These are phyloP conservation scores for Saccharomycopsis hybrid DNA, from an alignment of 1,139 yeast species.

Conservation along the genomic window DNA sequence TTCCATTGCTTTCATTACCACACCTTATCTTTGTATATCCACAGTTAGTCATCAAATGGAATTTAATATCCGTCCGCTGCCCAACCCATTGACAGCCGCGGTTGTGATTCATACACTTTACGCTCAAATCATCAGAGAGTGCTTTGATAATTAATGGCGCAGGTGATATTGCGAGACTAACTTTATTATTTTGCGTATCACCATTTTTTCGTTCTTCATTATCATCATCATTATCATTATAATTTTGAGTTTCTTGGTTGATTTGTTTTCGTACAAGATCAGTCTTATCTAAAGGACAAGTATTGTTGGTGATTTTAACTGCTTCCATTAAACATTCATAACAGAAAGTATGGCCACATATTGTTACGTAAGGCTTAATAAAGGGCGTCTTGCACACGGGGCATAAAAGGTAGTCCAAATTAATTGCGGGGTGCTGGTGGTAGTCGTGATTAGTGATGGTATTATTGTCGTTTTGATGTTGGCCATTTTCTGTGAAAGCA, in stretches of 20 bases:
- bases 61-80: slow-evolving; percentile 7
- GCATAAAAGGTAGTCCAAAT: slow-evolving; percentile 16
- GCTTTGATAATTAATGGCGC: slow-evolving; percentile 15
- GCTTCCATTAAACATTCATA: slow-evolving; percentile 13
- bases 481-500: neutral
- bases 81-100: slow-evolving; percentile 15
- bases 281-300: slow-evolving; percentile 16
- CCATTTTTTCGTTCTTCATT: too few species aligned
- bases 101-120: slow-evolving; percentile 9
- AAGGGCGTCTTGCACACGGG: slow-evolving; percentile 18
- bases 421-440: too few species aligned
- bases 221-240: too few species aligned
- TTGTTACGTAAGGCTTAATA: slow-evolving; percentile 18
- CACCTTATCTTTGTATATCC: slow-evolving; percentile 1
- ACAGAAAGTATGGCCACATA: slow-evolving; percentile 20
- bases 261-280: neutral
- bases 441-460: neutral
- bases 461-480: neutral
- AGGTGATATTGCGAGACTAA: too few species aligned
- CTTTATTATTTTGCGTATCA: too few species aligned
- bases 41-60: slow-evolving; percentile 3
- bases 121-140: slow-evolving; percentile 14
- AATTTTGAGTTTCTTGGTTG: too few species aligned
- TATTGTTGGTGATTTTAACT: slow-evolving; percentile 1
- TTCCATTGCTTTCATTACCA: neutral